Conservation (phyloP, 1,139 yeast genomes). For the Torulaspora pretoriensis region DNA sequence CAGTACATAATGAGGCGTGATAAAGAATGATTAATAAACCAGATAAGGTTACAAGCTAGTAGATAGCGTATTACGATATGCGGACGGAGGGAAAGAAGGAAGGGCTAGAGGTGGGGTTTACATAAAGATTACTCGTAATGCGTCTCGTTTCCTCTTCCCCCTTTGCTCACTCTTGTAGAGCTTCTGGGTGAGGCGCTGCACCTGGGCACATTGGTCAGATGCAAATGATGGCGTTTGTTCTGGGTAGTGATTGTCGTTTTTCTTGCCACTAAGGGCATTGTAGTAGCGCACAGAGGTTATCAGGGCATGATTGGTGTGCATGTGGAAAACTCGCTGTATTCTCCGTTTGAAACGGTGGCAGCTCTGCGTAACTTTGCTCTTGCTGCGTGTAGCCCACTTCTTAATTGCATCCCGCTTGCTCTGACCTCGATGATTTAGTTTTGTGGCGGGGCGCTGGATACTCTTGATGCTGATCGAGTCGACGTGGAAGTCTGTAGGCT, state of each 20-base stretch:
- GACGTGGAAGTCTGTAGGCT: not conserved
- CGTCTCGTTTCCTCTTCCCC: slow-evolving; percentile 16
- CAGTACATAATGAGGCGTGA: not conserved
- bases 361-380: slow-evolving; percentile 4
- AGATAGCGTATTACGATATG: not conserved
- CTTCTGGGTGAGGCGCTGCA: slow-evolving; percentile 13
- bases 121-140: slow-evolving; percentile 12
- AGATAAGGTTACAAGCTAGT: not conserved
- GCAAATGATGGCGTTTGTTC: slow-evolving; percentile 10
- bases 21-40: not conserved
- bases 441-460: not conserved
- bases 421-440: not conserved
- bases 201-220: slow-evolving; percentile 10
- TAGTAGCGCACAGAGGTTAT: slow-evolving; percentile 17
- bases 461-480: slow-evolving; percentile 4
- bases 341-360: slow-evolving; percentile 7
- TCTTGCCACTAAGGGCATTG: slow-evolving; percentile 8
- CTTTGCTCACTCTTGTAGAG: slow-evolving; percentile 15
- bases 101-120: not conserved
- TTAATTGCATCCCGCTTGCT: slow-evolving; percentile 9
- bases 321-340: slow-evolving; percentile 8
- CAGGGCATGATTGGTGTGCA: slow-evolving; percentile 7
- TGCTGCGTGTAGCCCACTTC: slow-evolving; percentile 11
- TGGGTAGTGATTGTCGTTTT: slow-evolving; percentile 7
- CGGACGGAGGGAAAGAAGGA: not conserved